phyloP scores from a whole-genome alignment of 805 yeast genomes.

The Saccharomycopsis vini region DNA sequence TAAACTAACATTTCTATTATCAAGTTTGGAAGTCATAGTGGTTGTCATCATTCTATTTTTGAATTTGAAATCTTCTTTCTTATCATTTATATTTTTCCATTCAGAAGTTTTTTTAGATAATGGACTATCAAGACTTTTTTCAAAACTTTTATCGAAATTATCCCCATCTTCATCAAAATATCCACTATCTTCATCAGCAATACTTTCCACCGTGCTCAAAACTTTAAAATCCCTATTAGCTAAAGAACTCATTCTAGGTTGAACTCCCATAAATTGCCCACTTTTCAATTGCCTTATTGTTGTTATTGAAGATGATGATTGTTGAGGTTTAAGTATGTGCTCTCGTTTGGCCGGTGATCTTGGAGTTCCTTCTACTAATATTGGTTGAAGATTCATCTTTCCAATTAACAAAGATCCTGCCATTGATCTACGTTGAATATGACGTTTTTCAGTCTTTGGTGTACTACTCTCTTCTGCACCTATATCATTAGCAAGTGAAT shows the following conservation, averaged over 20 bases:
- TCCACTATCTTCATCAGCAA: conserved; percentile 12
- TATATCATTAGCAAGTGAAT: background rate
- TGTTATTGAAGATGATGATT: background rate
- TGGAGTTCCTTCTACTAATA: conserved; percentile 25
- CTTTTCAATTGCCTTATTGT: conserved; percentile 2
- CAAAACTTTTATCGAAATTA: background rate
- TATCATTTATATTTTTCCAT: background rate
- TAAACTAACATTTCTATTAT: background rate
- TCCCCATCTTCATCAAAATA: background rate
- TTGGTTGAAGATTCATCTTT: conserved; percentile 34
- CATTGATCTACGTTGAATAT: conserved; percentile 14
- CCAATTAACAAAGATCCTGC: conserved; percentile 32
- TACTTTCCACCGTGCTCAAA: conserved; percentile 17
- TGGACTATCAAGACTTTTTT: no score
- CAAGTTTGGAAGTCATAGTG: background rate
- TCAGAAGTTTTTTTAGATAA: conserved; percentile 5
- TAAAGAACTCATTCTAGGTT: conserved; percentile 8
- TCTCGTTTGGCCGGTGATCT: conserved; percentile 3
- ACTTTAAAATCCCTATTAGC: conserved; percentile 13
- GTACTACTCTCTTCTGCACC: background rate
- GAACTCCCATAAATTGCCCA: conserved; percentile 2
- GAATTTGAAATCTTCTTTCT: background rate
- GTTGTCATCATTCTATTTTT: background rate
- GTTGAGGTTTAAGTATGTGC: background rate
- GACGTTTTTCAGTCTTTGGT: conserved; percentile 1